These are phyloP conservation scores for Geotrichum phurueaensis DNA, from an alignment of 1,139 yeast genomes.

Conservation along the genomic window DNA sequence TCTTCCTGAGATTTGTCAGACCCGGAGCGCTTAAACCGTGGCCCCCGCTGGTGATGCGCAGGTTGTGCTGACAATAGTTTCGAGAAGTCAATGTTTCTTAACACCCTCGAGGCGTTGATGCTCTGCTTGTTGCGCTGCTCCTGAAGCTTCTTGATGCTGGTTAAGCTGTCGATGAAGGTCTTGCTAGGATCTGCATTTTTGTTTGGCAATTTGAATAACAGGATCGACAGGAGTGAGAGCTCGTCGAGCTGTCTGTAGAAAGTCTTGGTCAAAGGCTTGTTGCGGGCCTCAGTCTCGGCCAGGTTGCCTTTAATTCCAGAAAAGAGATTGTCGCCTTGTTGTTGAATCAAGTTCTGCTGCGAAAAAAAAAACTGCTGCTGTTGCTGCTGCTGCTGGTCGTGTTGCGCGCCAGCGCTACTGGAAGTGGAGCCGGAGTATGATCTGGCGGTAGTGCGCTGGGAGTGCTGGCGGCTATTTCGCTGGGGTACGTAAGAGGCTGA, in stretches of 20 bases:
- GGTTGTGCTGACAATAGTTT: neutral
- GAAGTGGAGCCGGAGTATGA: neutral
- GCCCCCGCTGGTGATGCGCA: neutral
- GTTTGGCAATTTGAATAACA: constrained; percentile 1
- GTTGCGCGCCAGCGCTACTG: neutral
- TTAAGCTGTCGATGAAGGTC: neutral
- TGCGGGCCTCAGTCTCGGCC: neutral
- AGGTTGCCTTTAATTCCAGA: constrained; percentile 9
- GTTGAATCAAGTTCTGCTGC: neutral
- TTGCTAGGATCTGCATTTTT: neutral
- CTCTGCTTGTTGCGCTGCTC: neutral
- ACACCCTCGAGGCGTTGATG: neutral
- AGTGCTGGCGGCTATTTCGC: neutral
- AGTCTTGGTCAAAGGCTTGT: neutral
- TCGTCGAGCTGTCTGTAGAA: constrained; percentile 3
- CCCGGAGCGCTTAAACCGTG: neutral
- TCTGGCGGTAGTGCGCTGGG: neutral
- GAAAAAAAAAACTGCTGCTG: neutral
- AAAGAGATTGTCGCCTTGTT: constrained; percentile 4
- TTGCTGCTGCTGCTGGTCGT: neutral
- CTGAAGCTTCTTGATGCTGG: neutral
- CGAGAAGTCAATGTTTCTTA: constrained; percentile 1
- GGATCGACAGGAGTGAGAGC: neutral
- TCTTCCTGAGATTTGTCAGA: neutral
- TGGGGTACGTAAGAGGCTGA: neutral